Evolutionary conservation across 768 basidiomycete genomes (phyloP).

Genomic region (Cytidiella melzeri): DNA sequence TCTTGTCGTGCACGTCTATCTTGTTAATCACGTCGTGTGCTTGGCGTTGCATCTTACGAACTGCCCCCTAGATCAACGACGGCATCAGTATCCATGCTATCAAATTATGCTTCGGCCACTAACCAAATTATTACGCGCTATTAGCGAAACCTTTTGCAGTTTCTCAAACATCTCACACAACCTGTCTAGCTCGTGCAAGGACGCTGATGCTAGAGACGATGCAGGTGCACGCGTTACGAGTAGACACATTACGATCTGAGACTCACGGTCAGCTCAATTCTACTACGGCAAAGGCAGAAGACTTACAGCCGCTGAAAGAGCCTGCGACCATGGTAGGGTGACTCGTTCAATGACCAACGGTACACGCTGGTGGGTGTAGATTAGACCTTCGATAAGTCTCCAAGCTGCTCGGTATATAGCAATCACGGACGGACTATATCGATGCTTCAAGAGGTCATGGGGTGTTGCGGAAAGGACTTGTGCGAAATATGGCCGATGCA

Average conservation of each 20-base stretch:
- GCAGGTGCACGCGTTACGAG: slow-evolving; percentile 32
- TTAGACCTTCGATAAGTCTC: slow-evolving; percentile 49
- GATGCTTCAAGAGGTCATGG: slow-evolving; percentile 50
- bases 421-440: slow-evolving; percentile 63
- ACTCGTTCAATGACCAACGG: slow-evolving; percentile 41
- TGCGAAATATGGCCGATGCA: slow-evolving; percentile 65
- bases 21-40: slow-evolving; percentile 25
- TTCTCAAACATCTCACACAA: slow-evolving; percentile 26
- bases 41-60: slow-evolving; percentile 25
- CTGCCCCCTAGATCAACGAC: slow-evolving; percentile 18
- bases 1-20: slow-evolving; percentile 6
- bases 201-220: slow-evolving; percentile 29
- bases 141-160: slow-evolving; percentile 18
- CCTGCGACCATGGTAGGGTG: slow-evolving; percentile 58
- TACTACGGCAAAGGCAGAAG: not conserved
- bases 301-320: slow-evolving; percentile 58
- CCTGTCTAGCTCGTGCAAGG: slow-evolving; percentile 31
- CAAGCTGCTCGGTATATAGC: slow-evolving; percentile 70
- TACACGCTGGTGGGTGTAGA: slow-evolving; percentile 33
- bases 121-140: slow-evolving; percentile 24
- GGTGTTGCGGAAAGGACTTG: slow-evolving; percentile 59
- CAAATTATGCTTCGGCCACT: not conserved
- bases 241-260: slow-evolving; percentile 39
- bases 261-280: not conserved
- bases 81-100: not conserved